A percentile compares a stretch with the other conserved stretches of the same genome.
Evolutionary conservation across 371 early-diverging fungal genomes (phyloP).

Genomic region (Caulochytrium protostelioides): DNA sequence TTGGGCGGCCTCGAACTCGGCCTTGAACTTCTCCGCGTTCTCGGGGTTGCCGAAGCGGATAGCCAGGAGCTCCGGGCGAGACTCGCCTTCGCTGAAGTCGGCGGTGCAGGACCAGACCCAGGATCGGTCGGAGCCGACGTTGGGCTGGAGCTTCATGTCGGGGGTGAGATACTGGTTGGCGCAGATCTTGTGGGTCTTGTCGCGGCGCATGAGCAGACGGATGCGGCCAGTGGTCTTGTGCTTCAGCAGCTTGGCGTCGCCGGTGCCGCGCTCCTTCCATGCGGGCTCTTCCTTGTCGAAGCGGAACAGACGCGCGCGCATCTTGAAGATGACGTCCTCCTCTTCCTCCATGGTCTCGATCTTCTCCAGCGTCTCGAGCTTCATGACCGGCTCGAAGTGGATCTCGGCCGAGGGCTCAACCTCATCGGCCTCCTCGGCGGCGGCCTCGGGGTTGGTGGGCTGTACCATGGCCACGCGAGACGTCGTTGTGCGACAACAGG

Average conservation of each 20-base stretch:
- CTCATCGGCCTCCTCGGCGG: constrained; percentile 22
- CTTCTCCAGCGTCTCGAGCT: constrained; percentile 63
- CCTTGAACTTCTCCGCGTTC: constrained; percentile 37
- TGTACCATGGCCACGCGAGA: too few species aligned
- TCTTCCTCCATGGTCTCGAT: constrained; percentile 91
- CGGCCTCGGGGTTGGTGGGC: neutral
- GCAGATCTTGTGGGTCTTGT: constrained; percentile 92
- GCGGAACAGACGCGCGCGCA: constrained; percentile 95
- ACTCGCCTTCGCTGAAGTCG: constrained; percentile 73
- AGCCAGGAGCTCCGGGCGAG: constrained; percentile 66
- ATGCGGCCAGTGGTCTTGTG: constrained; percentile 70
- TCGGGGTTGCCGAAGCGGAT: constrained; percentile 90
- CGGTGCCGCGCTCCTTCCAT: constrained; percentile 98
- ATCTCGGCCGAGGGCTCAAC: constrained; percentile 66
- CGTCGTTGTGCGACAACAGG: too few species aligned
- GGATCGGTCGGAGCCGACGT: constrained; percentile 89
- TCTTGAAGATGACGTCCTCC: constrained; percentile 76
- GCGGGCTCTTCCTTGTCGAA: constrained; percentile 66
- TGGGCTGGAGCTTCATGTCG: constrained; percentile 72
- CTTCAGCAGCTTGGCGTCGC: constrained; percentile 79
- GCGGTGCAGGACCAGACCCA: constrained; percentile 85
- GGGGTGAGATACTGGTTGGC: constrained; percentile 85
- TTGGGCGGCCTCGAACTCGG: constrained; percentile 42
- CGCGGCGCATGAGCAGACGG: constrained; percentile 90
- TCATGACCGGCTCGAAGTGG: constrained; percentile 89